Base-by-base conservation (phyloP, 768 basidiomycete species). In the Lentinula sp. region DNA sequence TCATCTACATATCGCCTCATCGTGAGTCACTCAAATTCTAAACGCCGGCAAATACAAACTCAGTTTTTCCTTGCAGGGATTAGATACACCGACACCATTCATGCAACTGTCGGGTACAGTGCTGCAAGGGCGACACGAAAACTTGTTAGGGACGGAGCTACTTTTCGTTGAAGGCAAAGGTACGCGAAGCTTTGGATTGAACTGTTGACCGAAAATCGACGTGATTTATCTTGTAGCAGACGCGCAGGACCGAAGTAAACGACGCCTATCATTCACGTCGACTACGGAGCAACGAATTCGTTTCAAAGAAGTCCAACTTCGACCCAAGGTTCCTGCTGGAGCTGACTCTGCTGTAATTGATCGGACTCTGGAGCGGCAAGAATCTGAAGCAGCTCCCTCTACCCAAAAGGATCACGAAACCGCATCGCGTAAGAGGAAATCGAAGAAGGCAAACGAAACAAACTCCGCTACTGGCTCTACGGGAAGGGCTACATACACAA, bases 1-100 rank as follows among this genome's bases (percentile, higher is more conserved):
- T 84, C 85, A 0, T 81, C 85, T 0, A 76, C 83, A 1, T 92
- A 87, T 68, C 82, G 86, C 49, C 74, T 92, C n/a, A 88, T 91
- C 58, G 91, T 91, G 70, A 72, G 90, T 76, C 28, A 37, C 16
- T 41, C 16, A 28, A n/a, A 60, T 37, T 54, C 6, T 45, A 20
- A 6, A 41, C 13, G 9, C 5, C 20, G 1, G 4, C 12, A 45
- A 13, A 16, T 20, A 15, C 13, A 16, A 7, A 6, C 33, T 39
- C 20, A n/a, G 35, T 36, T 49, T 41, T 32, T 32, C 48, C 18
- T 50, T 28, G 15, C 64, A 90, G 91, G 91, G 90, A 1, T 70
- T 93, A 23, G 90, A 93, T 67, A 88, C 88, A 0, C 83, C 88
- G 0, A 87, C 84, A 0, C 91, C 91, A 0, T 91, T 85, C 64